Conservation (phyloP, 352 stramenopile genomes). For the Globisporangium iwayamae region DNA sequence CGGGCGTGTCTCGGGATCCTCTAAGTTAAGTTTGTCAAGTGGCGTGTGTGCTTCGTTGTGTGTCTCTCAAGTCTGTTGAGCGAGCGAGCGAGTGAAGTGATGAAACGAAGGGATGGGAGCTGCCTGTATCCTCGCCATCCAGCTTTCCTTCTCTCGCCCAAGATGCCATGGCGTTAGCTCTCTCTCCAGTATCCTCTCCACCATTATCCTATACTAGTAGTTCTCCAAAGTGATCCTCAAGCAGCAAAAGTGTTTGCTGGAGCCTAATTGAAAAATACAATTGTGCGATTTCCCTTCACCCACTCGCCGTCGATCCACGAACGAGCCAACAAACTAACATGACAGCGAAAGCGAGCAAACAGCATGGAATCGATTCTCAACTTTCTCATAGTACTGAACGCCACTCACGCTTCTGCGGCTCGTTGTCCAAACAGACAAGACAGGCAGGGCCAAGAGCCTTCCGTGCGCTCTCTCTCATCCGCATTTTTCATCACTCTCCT, state of each 20-base stretch:
- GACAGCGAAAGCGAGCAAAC: too few species aligned
- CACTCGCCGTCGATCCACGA: background rate
- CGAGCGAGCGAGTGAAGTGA: background rate
- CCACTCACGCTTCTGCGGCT: too few species aligned
- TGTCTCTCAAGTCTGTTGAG: background rate
- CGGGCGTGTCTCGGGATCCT: constrained; percentile 85
- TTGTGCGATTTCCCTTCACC: background rate
- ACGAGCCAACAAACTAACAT: too few species aligned
- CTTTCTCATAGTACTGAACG: too few species aligned
- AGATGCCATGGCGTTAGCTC: too few species aligned
- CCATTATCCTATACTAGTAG: background rate
- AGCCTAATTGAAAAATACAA: background rate
- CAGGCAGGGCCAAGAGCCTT: background rate
- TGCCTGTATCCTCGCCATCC: background rate
- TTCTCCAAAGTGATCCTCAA: background rate
- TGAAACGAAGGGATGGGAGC: background rate
- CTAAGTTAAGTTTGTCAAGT: constrained; percentile 21
- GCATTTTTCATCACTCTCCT: background rate
- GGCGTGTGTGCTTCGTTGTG: constrained; percentile 1
- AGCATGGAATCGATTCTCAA: too few species aligned
- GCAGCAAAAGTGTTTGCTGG: background rate
- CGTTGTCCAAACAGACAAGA: constrained; percentile 3
- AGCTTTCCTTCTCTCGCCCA: background rate
- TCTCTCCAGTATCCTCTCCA: too few species aligned
- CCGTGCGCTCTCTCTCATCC: background rate